These are phyloP conservation scores for Ophiostoma sp. DNA, from an alignment of 2,329 filamentous ascomycete genomes.

Conservation along the genomic window DNA sequence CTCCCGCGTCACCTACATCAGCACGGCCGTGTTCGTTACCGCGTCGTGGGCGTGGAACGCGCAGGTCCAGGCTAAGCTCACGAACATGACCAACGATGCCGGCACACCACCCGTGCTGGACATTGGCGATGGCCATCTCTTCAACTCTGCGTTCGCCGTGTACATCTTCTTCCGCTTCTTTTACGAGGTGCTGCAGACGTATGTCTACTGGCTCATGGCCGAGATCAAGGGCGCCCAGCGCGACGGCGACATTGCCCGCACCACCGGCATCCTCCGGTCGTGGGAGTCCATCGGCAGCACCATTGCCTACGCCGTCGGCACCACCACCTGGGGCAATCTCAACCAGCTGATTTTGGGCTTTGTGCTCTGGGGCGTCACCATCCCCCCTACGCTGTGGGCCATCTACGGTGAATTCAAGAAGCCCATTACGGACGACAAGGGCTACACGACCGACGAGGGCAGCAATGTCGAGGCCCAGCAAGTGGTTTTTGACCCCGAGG, in stretches of 20 bases:
- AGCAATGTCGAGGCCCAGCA: neutral
- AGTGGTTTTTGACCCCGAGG: too few species aligned
- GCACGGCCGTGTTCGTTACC: neutral
- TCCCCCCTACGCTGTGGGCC: neutral
- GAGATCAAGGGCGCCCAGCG: conserved; percentile 3
- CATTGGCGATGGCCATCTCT: neutral
- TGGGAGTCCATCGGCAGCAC: conserved; percentile 7
- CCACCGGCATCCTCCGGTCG: neutral
- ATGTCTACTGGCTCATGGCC: conserved; percentile 8
- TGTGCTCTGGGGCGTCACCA: conserved; percentile 5
- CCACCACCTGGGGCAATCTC: neutral
- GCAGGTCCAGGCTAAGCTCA: neutral
- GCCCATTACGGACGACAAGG: neutral
- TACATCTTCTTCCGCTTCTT: conserved; percentile 10
- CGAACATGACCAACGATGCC: neutral
- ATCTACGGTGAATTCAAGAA: neutral
- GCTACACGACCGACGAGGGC: neutral
- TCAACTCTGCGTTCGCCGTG: neutral
- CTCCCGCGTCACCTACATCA: neutral
- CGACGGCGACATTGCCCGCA: neutral
- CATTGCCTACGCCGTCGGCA: neutral
- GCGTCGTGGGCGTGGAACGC: conserved; percentile 4
- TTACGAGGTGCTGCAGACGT: conserved; percentile 3
- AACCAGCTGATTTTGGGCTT: neutral
- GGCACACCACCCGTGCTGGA: neutral